Evolutionary conservation across 2,329 filamentous ascomycete species (phyloP), one percentile per base, ranked within the genome.

Genomic region (Trichoderma guizhouense): DNA sequence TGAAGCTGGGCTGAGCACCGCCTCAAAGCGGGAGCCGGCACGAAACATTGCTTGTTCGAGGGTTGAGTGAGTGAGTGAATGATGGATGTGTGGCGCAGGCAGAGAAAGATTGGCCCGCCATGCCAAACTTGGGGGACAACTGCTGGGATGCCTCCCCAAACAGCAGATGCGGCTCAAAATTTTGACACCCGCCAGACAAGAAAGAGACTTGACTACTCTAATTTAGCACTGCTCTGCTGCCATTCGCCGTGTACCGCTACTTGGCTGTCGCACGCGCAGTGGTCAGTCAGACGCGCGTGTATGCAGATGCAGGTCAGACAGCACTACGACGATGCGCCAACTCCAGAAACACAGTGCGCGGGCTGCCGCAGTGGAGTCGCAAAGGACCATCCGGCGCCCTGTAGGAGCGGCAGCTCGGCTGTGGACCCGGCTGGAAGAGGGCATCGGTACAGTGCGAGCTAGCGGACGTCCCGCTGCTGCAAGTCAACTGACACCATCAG

Each of bases 201-300:
- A 12, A 12, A 53, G 21, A 53, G 11, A 12, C 47, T 21, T 3
- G 47, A 12, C n/a, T 51, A 21, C 43, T 51, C 43, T 51, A 21
- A 21, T 51, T 51, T 51, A 53, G 47, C 47, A 24, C 47, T 24
- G 47, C 47, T 53, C n/a, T 53, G 11, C 47, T 24, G 21, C 47
- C 21, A 53, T 53, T 53, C 47, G 47, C 47, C 47, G 47, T n/a
- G n/a, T 51, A 51, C 43, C 43, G 43, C 43, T 47, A n/a, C n/a
- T 53, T 30, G 21, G 36, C 26, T 32, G 21, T 47, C 51, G 21
- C 69, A 71, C 62, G 70, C 43, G 70, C 63, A 39, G 18, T 47
- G 65, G 70, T 72, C 70, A 72, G 63, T 72, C 71, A 72, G 60
- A 72, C 71, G 71, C 71, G 71, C 71, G 71, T 72, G 71, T 72